Conservation (phyloP, 768 basidiomycete species). For the Pulveroboletus sp. region DNA sequence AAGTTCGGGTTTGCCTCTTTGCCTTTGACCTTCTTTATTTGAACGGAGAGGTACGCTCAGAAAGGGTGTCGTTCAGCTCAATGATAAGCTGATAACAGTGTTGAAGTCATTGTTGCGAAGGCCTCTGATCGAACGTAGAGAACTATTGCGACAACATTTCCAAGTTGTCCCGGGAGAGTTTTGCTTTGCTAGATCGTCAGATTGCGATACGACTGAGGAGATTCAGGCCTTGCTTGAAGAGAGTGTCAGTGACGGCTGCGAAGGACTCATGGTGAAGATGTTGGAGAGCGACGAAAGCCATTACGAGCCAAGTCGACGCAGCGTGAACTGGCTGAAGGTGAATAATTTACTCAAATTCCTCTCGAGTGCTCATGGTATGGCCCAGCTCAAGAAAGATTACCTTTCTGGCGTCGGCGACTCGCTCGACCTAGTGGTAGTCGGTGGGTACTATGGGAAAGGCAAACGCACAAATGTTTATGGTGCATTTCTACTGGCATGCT, state of each 20-base stretch:
- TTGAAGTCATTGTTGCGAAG: slow-evolving; percentile 76
- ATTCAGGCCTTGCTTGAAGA: slow-evolving; percentile 94
- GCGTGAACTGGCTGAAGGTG: slow-evolving; percentile 98
- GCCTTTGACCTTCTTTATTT: slow-evolving; percentile 95
- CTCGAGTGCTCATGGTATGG: slow-evolving; percentile 1
- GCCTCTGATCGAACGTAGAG: slow-evolving; percentile 69
- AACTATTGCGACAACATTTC: slow-evolving; percentile 76
- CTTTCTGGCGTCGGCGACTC: slow-evolving; percentile 95
- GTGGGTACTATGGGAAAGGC: slow-evolving; percentile 95
- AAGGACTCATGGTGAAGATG: slow-evolving; percentile 99
- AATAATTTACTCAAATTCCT: not conserved
- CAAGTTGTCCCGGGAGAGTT: slow-evolving; percentile 83
- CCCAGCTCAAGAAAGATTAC: slow-evolving; percentile 97
- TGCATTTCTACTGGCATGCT: slow-evolving; percentile 96
- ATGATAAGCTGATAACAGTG: not conserved
- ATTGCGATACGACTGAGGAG: slow-evolving; percentile 85
- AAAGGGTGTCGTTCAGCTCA: not conserved
- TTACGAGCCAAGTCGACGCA: slow-evolving; percentile 93
- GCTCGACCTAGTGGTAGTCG: slow-evolving; percentile 95
- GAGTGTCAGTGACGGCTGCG: slow-evolving; percentile 96
- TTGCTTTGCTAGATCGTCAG: slow-evolving; percentile 86
- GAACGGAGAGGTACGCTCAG: slow-evolving; percentile 76
- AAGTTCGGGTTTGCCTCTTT: slow-evolving; percentile 93
- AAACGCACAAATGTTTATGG: slow-evolving; percentile 98
- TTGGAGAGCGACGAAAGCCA: slow-evolving; percentile 85